Evolutionary conservation across 768 basidiomycete genomes (phyloP), one percentile per base, ranked within the genome.

Genomic region (Lentinus tigrinus): DNA sequence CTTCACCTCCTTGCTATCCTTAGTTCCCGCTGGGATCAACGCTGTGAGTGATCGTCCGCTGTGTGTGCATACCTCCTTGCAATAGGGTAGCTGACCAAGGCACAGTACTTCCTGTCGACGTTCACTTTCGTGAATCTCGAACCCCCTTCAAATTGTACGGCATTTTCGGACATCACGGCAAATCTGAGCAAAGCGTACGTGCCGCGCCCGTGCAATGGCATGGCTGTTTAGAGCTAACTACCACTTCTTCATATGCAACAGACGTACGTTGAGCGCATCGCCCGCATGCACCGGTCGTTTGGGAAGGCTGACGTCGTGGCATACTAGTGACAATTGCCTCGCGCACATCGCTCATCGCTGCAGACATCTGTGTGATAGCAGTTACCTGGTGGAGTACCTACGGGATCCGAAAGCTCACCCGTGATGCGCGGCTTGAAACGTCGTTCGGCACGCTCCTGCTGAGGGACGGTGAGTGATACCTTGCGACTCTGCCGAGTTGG

Each of bases 281-380:
- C n/a, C n/a, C n/a, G n/a, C n/a, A n/a, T n/a, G n/a, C n/a, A n/a
- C n/a, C n/a, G n/a, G n/a, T n/a, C n/a, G n/a, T n/a, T n/a, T n/a
- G n/a, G n/a, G n/a, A n/a, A n/a, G n/a, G 31, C 31, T 31, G 31
- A 31, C 31, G 31, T 11, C 11, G 31, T 11, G 31, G 7, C 11
- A 11, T n/a, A n/a, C n/a, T 19, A 56, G 55, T 56, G 27, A 56
- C 55, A 39, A 56, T 56, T 21, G 55, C 50, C 19, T 56, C 55
- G 28, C 55, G 55, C 47, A 14, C 47, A 23, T 34, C 47, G 8
- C 47, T 56, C 6, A 56, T 56, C 39, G 55, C 55, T 3, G 55
- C 55, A 27, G 55, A 56, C 28, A 14, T 47, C 3, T 27, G 42
- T 16, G 47, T 50, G 16, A 43, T 56, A 27, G 39, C 34, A 4